Evolutionary conservation across 106 monocot species (phyloP), one percentile per base, ranked within the genome.

Genomic region (Agapanthus africanus): DNA sequence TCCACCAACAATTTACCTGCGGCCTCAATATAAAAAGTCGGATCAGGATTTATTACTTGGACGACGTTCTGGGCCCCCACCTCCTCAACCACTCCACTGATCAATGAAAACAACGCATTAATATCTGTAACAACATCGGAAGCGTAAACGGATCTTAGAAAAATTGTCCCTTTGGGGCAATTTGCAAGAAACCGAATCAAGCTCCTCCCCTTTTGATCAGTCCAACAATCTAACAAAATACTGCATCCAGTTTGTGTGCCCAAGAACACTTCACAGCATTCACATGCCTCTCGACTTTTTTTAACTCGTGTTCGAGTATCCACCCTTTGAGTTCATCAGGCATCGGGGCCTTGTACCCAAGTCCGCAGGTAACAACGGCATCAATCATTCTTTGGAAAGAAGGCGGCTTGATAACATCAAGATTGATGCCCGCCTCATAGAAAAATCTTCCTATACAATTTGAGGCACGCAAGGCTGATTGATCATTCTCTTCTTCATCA

Each of bases 141-240:
- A 56, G 79, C 88, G 76, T 93, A 81, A 22, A 82, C 77, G 39
- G 89, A 93, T 71, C 75, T 89, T 50, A 89, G 63, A 63, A 93
- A 93, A 19, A 89, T 11, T 13, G 79, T 84, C 18, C 84, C 89
- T 54, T 71, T 54, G 1, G 79, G 79, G 54, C 81, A 84, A 59
- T 86, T 57, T 32, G 80, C 86, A 6, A 93, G 74, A 76, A 89
- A 89, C 63, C 54, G 37, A 23, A 89, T 73, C n/a, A 89, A 59
- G 59, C 62, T 75, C 67, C 78, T 78, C 22, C 89, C 86, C 5
- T 65, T 75, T 63, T 63, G 74, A 73, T 89, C 74, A 11, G 67
- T 82, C 89, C 89, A 89, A 40, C 72, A 66, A 79, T 93, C 89
- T 9, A 93, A 70, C 41, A 93, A 37, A 35, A 93, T 81, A 72